phyloP scores from a whole-genome alignment of 129 eudicot genomes.

The Silybum marianum region DNA sequence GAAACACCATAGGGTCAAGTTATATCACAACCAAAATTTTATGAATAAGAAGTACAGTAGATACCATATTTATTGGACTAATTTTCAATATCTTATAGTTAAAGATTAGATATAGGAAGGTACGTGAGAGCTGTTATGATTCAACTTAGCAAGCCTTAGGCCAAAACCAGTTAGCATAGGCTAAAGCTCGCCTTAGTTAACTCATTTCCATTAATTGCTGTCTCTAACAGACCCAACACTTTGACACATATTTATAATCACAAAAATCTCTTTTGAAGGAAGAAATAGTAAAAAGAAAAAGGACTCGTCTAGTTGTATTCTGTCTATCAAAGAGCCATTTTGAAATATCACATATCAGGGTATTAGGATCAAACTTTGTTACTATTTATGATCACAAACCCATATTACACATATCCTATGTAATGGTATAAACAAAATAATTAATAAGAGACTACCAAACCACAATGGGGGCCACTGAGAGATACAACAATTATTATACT shows the following conservation, averaged over 20 bases:
- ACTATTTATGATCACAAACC: conserved; percentile 1
- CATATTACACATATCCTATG: background rate
- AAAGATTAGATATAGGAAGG: background rate
- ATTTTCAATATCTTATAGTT: background rate
- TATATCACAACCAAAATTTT: conserved; percentile 19
- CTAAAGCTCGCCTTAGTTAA: background rate
- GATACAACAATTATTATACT: background rate
- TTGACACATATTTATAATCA: background rate
- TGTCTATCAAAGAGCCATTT: conserved; percentile 6
- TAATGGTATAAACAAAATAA: background rate
- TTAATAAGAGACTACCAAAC: background rate
- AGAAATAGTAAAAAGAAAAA: background rate
- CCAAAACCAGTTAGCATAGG: background rate
- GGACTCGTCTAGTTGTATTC: background rate
- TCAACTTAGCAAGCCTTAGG: background rate
- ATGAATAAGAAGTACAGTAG: background rate
- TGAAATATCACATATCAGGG: background rate
- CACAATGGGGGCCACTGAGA: background rate
- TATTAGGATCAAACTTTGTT: background rate
- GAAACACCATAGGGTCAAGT: background rate
- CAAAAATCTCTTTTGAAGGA: background rate
- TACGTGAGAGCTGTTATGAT: background rate
- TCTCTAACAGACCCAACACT: background rate
- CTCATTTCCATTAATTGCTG: background rate
- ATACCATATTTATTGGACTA: background rate